Evolutionary conservation across 2,329 filamentous ascomycete genomes (phyloP), one percentile per base, ranked within the genome.

Genomic region (Pestalotiopsis sp.): DNA sequence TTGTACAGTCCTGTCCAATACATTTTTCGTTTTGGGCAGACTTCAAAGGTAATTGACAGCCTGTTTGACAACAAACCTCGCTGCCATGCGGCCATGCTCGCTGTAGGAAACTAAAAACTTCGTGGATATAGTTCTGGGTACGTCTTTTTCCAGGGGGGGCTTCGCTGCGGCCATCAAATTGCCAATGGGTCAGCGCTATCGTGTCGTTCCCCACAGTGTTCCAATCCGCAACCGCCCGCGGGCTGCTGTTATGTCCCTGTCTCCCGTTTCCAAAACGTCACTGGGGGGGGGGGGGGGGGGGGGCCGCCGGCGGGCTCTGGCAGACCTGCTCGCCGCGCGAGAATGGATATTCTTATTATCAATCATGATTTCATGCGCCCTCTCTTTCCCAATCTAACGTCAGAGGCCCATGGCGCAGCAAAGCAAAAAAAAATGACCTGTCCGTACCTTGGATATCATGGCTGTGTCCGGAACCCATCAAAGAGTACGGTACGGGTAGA

Each of bases 301-400:
- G 27, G 27, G 27, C 27, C 27, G 7, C 27, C 7, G 27, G 27
- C 27, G 27, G 27, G 45, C 45, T 52, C 17, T n/a, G 27, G 45
- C 45, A 52, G 20, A 52, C 20, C 17, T 52, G 17, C 17, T n/a
- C 45, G 45, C 45, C 17, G 17, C 45, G 45, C 45, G 45, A 20
- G 45, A 31, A 38, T 61, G 31, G n/a, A 61, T 61, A 17, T 36
- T 20, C 27, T 61, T 38, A 61, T 61, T 61, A 61, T 61, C 59
- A 61, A 61, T 61, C 59, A 61, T 61, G 27, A 36, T 36, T 61
- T 38, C 59, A 61, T 61, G 41, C 17, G 45, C 17, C 45, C 45
- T 52, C 17, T 52, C 27, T 31, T 31, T 31, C 7, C 27, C n/a
- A 52, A 52, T 52, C 45, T 52, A 52, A 52, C 45, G 45, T 52